Evolutionary conservation across 768 basidiomycete genomes (phyloP), one percentile per base, ranked within the genome.

Genomic region (Mycena polygramma): DNA sequence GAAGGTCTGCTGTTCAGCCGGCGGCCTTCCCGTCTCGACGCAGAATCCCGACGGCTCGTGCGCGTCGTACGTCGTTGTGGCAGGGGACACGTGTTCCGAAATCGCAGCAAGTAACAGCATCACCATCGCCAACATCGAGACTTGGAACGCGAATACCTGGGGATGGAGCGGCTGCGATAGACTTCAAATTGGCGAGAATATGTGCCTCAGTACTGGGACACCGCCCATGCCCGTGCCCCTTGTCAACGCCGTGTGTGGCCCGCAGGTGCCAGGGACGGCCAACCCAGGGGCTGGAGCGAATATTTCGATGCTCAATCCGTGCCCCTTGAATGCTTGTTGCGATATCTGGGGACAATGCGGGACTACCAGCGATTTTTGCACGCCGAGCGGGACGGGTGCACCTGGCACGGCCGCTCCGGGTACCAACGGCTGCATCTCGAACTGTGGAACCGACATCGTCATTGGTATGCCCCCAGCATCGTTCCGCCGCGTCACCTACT

Each of bases 321-420:
- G 61, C 13, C 49, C 51, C 26, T 22, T 62, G 4, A 51, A 62
- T 8, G 61, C 61, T 1, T 62, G 61, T 17, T 62, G 61, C 61
- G 51, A 62, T n/a, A 53, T 62, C 61, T 62, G 61, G 61, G 61
- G 61, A n/a, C 61, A 62, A 14, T 62, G 61, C 61, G 61, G 61
- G 14, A 62, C 61, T 4, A 62, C 61, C 0, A 52, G 61, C 61
- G 61, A 62, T 37, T 62, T 62, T 20, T 62, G 61, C 61, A 62
- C 61, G 35, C 51, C 61, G 2, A 52, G 49, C 19, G 11, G 15
- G 8, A 62, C 61, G 45, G 49, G 61, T 1, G 61, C 61, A n/a
- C 61, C 49, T 3, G 61, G 61, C 15, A 62, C 61, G 2, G 61
- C 61, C 13, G 61, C 61, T 3, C 61, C 61, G 6, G 61, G 61